phyloP scores from a whole-genome alignment of 2,329 filamentous ascomycete species.

The Botrytis paeoniae region DNA sequence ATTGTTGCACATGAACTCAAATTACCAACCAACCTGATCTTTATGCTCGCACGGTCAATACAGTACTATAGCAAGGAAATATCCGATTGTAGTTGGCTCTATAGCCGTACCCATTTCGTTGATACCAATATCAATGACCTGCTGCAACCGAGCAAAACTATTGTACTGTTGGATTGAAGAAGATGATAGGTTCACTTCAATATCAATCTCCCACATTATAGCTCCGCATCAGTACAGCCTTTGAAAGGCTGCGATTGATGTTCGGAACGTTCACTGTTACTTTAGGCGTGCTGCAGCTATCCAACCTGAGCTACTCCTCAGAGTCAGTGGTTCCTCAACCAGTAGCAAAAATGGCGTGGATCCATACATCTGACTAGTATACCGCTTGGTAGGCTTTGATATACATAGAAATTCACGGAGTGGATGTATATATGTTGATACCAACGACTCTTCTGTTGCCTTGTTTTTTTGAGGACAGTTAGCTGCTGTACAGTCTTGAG shows the following conservation, averaged over 20 bases:
- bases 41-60: background rate
- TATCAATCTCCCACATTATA: background rate
- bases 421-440: background rate
- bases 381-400: background rate
- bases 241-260: background rate
- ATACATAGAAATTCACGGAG: background rate
- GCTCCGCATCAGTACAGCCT: too few relatives aligned
- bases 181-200: background rate
- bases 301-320: background rate
- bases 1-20: background rate
- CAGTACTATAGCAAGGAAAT: background rate
- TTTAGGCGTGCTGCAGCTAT: background rate
- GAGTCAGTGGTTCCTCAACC: background rate
- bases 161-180: too few relatives aligned
- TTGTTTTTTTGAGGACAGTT: background rate
- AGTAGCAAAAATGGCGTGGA: background rate
- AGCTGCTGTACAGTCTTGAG: background rate
- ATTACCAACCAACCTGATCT: background rate
- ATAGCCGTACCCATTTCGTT: background rate
- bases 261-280: background rate
- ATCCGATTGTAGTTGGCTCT: background rate
- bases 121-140: background rate
- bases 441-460: background rate
- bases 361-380: background rate
- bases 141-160: background rate